Evolutionary conservation across 2,329 filamentous ascomycete genomes (phyloP), one percentile per base, ranked within the genome.

Genomic region (Fusarium aywerte): DNA sequence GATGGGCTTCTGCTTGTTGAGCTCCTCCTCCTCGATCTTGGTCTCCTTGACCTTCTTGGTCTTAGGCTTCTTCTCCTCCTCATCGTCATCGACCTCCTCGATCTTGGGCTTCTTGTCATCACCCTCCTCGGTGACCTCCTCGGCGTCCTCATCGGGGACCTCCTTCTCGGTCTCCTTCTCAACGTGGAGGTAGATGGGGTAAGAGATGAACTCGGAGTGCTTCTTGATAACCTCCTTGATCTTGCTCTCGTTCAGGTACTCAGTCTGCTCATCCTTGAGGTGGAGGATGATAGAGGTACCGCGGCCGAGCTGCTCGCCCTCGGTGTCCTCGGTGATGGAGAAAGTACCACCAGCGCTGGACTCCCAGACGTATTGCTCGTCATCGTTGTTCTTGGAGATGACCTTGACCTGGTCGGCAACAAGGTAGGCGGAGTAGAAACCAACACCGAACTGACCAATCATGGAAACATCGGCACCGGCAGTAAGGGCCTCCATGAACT

Each of bases 141-240:
- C 82, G 71, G 87, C 89, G 51, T 97, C 93, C 87, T 98, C 95
- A 80, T 98, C 96, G 70, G 95, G 95, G 69, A 98, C 93, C 87
- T 99, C 96, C 77, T 88, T 97, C 92, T 99, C 96, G 72, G 90
- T 94, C 92, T 99, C 96, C 92, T 99, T 99, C 82, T 92, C 84
- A 79, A 99, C 94, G 86, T 99, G 96, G 74, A 99, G 95, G 89
- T 97, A 99, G 91, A 99, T 99, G 79, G 96, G 96, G 89, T 99
- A 99, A 50, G 96, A 98, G 87, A 99, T 99, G 89, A 99, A 99
- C 87, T 99, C 96, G 80, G 96, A 98, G 92, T 99, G 96, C 92
- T 99, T 99, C 93, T 98, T 98, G 88, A 99, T 94, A 73, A 99
- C 95, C 88, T 99, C 96, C 92, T 99, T 99, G 88, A 99, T 91